Conservation (phyloP, 257 asterid genomes). For the Solanum rostratum region DNA sequence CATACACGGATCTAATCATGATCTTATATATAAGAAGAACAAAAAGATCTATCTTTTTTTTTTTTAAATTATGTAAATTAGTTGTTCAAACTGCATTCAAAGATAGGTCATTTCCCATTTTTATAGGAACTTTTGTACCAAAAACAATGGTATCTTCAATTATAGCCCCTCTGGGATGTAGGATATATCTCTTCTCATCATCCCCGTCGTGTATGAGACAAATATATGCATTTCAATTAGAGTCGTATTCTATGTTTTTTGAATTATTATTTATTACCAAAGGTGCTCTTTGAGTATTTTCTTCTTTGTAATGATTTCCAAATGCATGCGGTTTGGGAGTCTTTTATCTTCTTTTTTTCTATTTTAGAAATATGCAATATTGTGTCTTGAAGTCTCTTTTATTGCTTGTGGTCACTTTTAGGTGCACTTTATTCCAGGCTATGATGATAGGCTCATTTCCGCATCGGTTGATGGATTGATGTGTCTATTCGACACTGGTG, state of each 20-base stretch:
- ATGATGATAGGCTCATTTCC: constrained; percentile 64
- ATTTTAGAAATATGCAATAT: background rate
- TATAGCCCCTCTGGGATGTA: too few species aligned
- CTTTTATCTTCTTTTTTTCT: background rate
- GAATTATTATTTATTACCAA: background rate
- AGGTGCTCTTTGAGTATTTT: background rate
- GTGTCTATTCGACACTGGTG: constrained; percentile 81
- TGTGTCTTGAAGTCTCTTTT: constrained; percentile 1
- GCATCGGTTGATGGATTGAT: constrained; percentile 95
- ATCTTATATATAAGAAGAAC: too few species aligned
- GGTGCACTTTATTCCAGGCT: constrained; percentile 86
- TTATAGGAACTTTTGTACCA: too few species aligned
- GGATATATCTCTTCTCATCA: too few species aligned
- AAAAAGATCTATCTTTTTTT: too few species aligned
- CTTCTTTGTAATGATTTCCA: background rate
- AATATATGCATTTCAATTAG: too few species aligned
- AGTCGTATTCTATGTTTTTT: background rate
- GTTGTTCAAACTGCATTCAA: too few species aligned
- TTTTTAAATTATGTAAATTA: too few species aligned
- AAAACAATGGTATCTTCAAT: too few species aligned
- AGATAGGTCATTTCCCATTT: too few species aligned
- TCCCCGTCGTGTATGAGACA: too few species aligned
- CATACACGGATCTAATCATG: too few species aligned
- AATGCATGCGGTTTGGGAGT: background rate
- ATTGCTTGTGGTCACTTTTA: constrained; percentile 14